Evolutionary conservation across 139 green algal species (phyloP).

Genomic region (Ettlia oleoabundans): DNA sequence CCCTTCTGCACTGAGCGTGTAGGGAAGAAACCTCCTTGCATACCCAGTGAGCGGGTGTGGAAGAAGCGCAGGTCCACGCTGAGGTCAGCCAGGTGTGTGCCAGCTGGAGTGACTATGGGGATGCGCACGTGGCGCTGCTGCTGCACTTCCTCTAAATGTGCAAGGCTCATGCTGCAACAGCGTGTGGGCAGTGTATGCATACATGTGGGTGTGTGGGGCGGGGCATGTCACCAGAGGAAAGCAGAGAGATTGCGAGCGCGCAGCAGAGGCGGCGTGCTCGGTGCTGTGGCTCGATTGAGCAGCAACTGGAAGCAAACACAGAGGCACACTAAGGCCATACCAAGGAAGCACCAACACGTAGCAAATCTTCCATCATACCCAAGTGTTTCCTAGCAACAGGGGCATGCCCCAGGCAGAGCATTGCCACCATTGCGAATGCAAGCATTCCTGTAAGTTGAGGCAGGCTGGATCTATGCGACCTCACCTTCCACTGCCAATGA

Average conservation of each 20-base stretch:
- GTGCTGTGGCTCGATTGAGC: too few species aligned
- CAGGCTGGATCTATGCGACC: background rate
- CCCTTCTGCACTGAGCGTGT: background rate
- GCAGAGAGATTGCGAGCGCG: background rate
- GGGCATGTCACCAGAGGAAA: background rate
- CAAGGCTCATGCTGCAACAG: slow-evolving; percentile 12
- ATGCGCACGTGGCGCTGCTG: slow-evolving; percentile 7
- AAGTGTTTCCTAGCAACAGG: too few species aligned
- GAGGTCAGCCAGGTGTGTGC: slow-evolving; percentile 21
- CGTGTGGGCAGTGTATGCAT: too few species aligned
- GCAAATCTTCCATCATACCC: too few species aligned
- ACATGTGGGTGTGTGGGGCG: background rate
- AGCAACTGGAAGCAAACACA: too few species aligned
- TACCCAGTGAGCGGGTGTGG: slow-evolving; percentile 22
- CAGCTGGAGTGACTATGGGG: background rate
- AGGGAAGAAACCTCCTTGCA: background rate
- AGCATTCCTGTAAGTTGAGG: too few species aligned
- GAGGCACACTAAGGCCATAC: too few species aligned
- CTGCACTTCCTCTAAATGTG: background rate
- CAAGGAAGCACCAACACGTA: too few species aligned
- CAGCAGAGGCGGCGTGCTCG: too few species aligned
- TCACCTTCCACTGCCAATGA: slow-evolving; percentile 14
- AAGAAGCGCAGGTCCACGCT: slow-evolving; percentile 21
- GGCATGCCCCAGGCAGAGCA: too few species aligned
- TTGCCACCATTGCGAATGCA: too few species aligned